Base-by-base conservation (phyloP, 495 filamentous ascomycete genomes). In the Penicillium dipodomyicola region DNA sequence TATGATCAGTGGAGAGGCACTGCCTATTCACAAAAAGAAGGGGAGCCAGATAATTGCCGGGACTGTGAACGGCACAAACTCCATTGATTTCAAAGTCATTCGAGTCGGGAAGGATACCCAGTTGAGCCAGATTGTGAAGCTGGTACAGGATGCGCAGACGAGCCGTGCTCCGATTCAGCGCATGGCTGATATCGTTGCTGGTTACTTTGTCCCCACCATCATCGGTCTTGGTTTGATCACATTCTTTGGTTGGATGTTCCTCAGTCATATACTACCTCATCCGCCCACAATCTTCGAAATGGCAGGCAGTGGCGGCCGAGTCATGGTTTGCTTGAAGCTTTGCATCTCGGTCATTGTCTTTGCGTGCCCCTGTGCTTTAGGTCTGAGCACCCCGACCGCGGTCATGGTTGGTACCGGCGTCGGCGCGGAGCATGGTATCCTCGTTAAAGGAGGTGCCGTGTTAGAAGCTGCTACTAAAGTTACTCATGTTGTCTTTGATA, bases 291-390 rank as follows among this genome's bases (percentile, higher is more conserved):
- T 97, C 37, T 99, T 99, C 74, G 68, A 86, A n/a, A 79, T 87
- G 52, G 84, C 85, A 35, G 82, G 81, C 30, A 89, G 86, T 63
- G 95, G 95, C 52, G 94, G 94, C 27, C 89, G 86, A 65, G 76
- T 97, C 49, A 96, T 97, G 91, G 89, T 99, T 3, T 99, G 95
- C 67, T 75, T 97, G 50, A 94, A 99, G 75, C 84, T 99, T 14
- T 97, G 95, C 70, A 99, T 99, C 60, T 94, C 95, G 0, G 94
- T 99, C 52, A 96, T 99, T 68, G 95, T 97, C 19, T 96, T 99
- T 72, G 94, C 94, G 5, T 99, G 94, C 67, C 94, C 94, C 19
- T 99, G 94, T 64, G 95, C 95, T 0, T 80, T 99, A 23, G 94
- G 94, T 48, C 82, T 99, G 15, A 90, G 89, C 42, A 97, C 94